phyloP scores from a whole-genome alignment of 495 filamentous ascomycete species.

The Penicillium ucsense region DNA sequence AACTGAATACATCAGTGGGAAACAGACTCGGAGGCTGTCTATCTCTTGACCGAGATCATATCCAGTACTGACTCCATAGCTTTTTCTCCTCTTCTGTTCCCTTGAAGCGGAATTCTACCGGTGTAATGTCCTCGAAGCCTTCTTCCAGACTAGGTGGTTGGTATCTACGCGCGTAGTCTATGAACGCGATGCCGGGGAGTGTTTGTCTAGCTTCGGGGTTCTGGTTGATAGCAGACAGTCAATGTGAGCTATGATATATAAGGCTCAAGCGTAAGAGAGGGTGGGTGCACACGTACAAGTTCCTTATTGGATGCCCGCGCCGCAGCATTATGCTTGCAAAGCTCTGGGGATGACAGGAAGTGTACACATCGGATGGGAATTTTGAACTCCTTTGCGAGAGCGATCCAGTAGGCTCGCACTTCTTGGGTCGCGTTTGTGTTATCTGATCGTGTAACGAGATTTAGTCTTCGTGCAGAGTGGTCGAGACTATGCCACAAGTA shows the following conservation, averaged over 20 bases:
- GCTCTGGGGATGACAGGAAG: slow-evolving; percentile 59
- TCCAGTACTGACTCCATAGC: slow-evolving; percentile 67
- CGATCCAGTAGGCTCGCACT: slow-evolving; percentile 63
- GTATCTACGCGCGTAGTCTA: slow-evolving; percentile 57
- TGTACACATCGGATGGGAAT: slow-evolving; percentile 79
- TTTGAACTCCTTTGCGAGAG: slow-evolving; percentile 56
- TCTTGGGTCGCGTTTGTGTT: slow-evolving; percentile 84
- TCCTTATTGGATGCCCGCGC: slow-evolving; percentile 62
- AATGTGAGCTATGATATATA: background rate
- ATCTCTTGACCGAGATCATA: background rate
- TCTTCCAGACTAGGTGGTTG: slow-evolving; percentile 62
- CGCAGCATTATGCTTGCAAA: slow-evolving; percentile 86
- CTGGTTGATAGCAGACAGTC: slow-evolving; percentile 32
- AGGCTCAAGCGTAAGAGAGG: background rate
- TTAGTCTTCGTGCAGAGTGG: too few relatives aligned
- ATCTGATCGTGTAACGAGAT: slow-evolving; percentile 40
- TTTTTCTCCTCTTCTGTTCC: slow-evolving; percentile 44
- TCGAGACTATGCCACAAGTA: too few relatives aligned
- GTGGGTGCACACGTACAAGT: slow-evolving; percentile 14
- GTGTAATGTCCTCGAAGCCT: slow-evolving; percentile 73
- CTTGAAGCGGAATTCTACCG: slow-evolving; percentile 57
- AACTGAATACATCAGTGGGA: background rate
- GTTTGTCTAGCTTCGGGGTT: slow-evolving; percentile 72
- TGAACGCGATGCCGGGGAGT: slow-evolving; percentile 74
- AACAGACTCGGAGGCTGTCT: background rate